A percentile compares a stretch with the other conserved stretches of the same genome.
Evolutionary conservation across 164 flowering plant species (phyloP).

Genomic region (Echeveria elegans): DNA sequence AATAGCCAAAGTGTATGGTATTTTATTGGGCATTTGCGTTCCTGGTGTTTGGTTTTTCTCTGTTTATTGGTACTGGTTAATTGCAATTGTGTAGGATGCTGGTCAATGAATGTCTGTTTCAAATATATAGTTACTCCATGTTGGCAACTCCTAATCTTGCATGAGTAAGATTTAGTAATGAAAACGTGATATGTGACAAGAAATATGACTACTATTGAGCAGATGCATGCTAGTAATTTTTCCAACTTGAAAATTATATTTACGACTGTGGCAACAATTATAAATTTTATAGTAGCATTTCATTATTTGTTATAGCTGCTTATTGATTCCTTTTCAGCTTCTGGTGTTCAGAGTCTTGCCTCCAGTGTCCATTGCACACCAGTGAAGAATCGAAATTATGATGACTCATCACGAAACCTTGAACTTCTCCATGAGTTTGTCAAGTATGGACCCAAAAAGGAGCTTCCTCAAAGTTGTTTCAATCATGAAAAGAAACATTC

Average conservation of each 20-base stretch:
- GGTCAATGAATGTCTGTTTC: background rate
- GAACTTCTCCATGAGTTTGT: conserved; percentile 46
- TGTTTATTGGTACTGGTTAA: background rate
- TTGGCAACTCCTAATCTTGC: background rate
- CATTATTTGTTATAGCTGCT: background rate
- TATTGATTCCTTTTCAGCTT: conserved; percentile 20
- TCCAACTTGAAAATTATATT: background rate
- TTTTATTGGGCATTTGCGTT: background rate
- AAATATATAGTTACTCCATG: background rate
- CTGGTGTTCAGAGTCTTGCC: conserved; percentile 46
- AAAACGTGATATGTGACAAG: background rate
- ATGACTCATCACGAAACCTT: conserved; percentile 50
- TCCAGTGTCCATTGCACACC: conserved; percentile 68
- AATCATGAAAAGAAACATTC: conserved; percentile 43
- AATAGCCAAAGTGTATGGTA: background rate
- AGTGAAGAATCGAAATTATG: conserved; percentile 43
- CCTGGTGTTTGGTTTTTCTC: background rate
- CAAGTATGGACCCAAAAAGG: conserved; percentile 45
- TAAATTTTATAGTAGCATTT: too few relatives aligned
- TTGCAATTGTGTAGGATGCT: background rate
- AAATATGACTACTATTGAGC: background rate
- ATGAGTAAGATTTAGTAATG: background rate
- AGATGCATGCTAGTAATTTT: background rate
- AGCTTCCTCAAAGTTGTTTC: conserved; percentile 33
- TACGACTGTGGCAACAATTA: too few relatives aligned